Evolutionary conservation across 2,329 filamentous ascomycete species (phyloP), one percentile per base, ranked within the genome.

Genomic region (Dothidotthia symphoricarpi): DNA sequence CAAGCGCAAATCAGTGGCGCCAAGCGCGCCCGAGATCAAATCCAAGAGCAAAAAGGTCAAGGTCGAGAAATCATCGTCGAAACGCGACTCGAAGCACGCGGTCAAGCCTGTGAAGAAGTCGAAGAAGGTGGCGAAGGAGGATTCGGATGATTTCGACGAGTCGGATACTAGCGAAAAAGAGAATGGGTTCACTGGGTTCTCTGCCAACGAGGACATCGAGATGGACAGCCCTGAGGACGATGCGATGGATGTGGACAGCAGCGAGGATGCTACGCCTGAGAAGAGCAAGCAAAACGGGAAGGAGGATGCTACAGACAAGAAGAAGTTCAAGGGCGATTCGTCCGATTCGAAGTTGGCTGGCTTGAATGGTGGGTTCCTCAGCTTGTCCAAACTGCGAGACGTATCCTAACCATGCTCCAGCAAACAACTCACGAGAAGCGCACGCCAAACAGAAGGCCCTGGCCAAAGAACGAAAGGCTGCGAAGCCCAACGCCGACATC

Each of bases 391-490:
- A 8, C 15, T 29, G 7, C n/a, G 5, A 6, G 2, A 10, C 15
- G 1, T 13, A 3, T 8, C 15, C 54, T 64, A 49, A 63, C 32
- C 4, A 7, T n/a, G 9, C 11, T 9, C 6, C 43, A 81, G 82
- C 80, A 66, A 86, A 76, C 42, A 88, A 86, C 7, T 83, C 80
- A 9, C 84, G 83, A 62, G 93, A 98, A 75, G 83, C 89, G 15
- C 93, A 97, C 67, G 82, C 83, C 33, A 95, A 95, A 69, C 93
- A 98, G 71, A 95, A 91, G 69, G 85, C 85, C 47, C 75, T 96
- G 34, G 85, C 82, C 16, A 85, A 83, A 60, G 91, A 97, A 65
- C 87, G 94, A 54, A 96, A 90, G 75, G 84, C 87, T 25, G 84
- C 86, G 28, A 97, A 96, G 71, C 93, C 93, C 16, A 83, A 97